Evolutionary conservation across 371 early-diverging fungal species (phyloP).

Genomic region (Circinella umbellata): DNA sequence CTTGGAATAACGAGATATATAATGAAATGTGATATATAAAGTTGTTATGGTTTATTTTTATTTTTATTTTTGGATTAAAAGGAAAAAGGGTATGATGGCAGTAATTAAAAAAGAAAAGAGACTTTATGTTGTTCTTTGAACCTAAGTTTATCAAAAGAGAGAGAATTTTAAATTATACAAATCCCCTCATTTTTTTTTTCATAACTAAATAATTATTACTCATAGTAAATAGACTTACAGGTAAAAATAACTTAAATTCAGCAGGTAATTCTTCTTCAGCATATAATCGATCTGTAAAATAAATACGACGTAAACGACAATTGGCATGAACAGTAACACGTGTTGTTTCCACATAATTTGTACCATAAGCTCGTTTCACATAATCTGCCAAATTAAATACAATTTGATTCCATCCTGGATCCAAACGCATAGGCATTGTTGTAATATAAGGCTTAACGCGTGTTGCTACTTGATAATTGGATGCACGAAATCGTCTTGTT

Average conservation of each 20-base stretch:
- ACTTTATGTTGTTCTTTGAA: slow-evolving; percentile 2
- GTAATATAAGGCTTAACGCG: slow-evolving; percentile 88
- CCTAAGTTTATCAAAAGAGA: neutral
- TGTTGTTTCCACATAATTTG: slow-evolving; percentile 86
- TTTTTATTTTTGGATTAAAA: neutral
- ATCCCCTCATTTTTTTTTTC: no score
- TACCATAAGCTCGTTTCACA: slow-evolving; percentile 87
- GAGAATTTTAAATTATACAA: no score
- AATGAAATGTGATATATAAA: no score
- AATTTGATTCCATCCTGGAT: slow-evolving; percentile 96
- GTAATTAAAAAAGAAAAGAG: no score
- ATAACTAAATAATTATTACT: no score
- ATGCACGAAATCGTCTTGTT: slow-evolving; percentile 82
- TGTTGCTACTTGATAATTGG: slow-evolving; percentile 91
- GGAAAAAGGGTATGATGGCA: neutral
- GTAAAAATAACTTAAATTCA: slow-evolving; percentile 90
- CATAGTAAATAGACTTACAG: slow-evolving; percentile 42
- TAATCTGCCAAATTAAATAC: slow-evolving; percentile 88
- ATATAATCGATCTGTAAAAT: slow-evolving; percentile 90
- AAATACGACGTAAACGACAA: slow-evolving; percentile 85
- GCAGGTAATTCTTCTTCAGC: slow-evolving; percentile 93
- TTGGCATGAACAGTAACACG: slow-evolving; percentile 93
- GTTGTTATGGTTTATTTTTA: no score
- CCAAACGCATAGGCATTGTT: slow-evolving; percentile 94
- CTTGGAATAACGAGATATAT: no score